phyloP scores from a whole-genome alignment of 345 rosid genomes.

The Kandelia obovata region DNA sequence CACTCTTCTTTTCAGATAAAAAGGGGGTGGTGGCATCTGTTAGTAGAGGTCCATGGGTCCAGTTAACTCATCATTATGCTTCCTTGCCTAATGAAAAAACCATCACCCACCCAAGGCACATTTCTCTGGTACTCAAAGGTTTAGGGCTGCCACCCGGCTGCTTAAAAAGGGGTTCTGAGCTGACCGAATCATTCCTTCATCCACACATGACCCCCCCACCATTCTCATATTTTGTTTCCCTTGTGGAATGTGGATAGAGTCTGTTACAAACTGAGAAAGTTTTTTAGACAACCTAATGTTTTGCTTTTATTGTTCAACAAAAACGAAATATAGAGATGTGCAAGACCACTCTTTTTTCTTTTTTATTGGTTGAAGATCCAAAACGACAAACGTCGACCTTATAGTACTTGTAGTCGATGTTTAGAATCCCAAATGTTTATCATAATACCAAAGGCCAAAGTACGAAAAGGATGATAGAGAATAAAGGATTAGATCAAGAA shows the following conservation, averaged over 20 bases:
- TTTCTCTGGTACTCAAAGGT: constrained; percentile 10
- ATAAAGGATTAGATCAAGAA: too few species aligned
- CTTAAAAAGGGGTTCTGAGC: constrained; percentile 27
- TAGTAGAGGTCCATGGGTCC: constrained; percentile 20
- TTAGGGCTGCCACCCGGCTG: constrained; percentile 37
- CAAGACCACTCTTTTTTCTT: too few species aligned
- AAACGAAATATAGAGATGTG: too few species aligned
- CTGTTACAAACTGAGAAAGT: too few species aligned
- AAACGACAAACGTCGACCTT: too few species aligned
- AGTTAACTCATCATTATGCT: constrained; percentile 20
- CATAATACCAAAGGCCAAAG: too few species aligned
- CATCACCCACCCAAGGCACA: neutral
- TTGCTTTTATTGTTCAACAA: too few species aligned
- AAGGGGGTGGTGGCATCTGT: neutral
- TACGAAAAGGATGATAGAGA: too few species aligned
- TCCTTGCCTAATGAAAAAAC: constrained; percentile 10
- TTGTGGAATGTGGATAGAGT: neutral
- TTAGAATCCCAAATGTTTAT: too few species aligned
- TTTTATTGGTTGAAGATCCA: too few species aligned
- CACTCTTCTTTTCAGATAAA: neutral
- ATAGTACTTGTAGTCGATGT: too few species aligned
- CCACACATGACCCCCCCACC: constrained; percentile 10
- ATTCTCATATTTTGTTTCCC: neutral
- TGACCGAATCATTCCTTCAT: constrained; percentile 28
- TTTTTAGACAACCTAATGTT: too few species aligned